phyloP scores from a whole-genome alignment of 495 filamentous ascomycete species.

The Hyphodiscus hymeniophilus region DNA sequence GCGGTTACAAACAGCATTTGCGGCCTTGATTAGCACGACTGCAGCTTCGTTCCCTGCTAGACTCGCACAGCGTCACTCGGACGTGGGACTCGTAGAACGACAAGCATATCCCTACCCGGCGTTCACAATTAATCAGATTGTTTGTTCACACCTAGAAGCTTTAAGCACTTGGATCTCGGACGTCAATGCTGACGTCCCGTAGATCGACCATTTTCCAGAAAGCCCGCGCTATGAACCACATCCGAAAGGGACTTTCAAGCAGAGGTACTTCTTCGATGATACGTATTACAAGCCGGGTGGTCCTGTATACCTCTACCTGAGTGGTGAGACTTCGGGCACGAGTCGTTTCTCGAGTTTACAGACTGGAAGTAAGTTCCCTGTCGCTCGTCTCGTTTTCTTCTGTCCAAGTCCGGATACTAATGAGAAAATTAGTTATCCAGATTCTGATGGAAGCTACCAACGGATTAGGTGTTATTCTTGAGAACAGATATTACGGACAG shows the following conservation, averaged over 20 bases:
- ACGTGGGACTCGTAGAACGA: not conserved
- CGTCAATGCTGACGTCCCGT: not conserved
- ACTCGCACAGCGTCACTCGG: not conserved
- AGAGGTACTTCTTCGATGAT: slow-evolving; percentile 38
- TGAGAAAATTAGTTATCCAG: slow-evolving; percentile 29
- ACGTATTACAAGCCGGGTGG: slow-evolving; percentile 40
- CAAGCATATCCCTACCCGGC: not conserved
- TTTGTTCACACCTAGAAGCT: not conserved
- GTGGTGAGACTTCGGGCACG: slow-evolving; percentile 29
- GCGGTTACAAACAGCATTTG: not conserved
- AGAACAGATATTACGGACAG: slow-evolving; percentile 38
- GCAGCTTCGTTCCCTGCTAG: not conserved
- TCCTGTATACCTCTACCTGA: slow-evolving; percentile 38
- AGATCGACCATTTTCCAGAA: slow-evolving; percentile 37
- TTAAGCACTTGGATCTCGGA: slow-evolving; percentile 10
- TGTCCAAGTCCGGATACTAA: not conserved
- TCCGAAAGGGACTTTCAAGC: slow-evolving; percentile 32
- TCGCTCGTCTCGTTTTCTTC: not conserved
- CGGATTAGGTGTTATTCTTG: slow-evolving; percentile 39
- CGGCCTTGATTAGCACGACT: not conserved
- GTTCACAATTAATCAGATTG: not conserved
- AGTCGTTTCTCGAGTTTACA: slow-evolving; percentile 14
- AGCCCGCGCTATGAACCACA: slow-evolving; percentile 27
- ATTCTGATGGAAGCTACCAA: slow-evolving; percentile 38
- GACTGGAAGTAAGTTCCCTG: slow-evolving; percentile 11